Conservation (phyloP, 192 early-diverging fungal species). For the Thoreauomyces humboldtii region DNA sequence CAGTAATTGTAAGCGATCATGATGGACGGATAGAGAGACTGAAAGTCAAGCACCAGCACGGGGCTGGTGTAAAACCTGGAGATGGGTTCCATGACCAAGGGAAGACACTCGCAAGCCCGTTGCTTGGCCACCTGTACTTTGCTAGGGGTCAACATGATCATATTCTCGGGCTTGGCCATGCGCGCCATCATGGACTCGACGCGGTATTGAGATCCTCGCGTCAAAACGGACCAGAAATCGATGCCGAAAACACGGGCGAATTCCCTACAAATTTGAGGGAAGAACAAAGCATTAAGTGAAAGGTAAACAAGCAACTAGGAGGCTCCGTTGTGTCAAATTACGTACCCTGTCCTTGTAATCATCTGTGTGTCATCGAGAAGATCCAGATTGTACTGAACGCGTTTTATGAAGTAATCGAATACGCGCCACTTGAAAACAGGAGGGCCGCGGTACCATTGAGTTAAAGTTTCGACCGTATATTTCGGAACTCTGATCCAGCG, state of each 20-base stretch:
- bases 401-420: conserved; percentile 65
- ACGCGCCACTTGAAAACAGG: conserved; percentile 55
- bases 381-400: conserved; percentile 62
- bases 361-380: conserved; percentile 72
- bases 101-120: conserved; percentile 80
- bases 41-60: conserved; percentile 87
- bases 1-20: conserved; percentile 98
- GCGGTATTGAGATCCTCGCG: conserved; percentile 87
- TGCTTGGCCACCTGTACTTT: conserved; percentile 56
- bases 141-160: conserved; percentile 72
- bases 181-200: conserved; percentile 77
- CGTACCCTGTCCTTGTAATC: conserved; percentile 57
- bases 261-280: conserved; percentile 62
- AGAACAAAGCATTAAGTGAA: no score
- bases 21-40: conserved; percentile 89
- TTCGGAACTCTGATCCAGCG: conserved; percentile 70
- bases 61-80: conserved; percentile 83
- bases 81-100: conserved; percentile 84
- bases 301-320: not conserved
- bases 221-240: conserved; percentile 81
- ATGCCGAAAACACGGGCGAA: conserved; percentile 91
- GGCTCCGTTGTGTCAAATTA: no score
- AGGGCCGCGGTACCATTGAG: conserved; percentile 59
- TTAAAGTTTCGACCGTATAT: conserved; percentile 55
- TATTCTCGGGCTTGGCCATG: conserved; percentile 67